These are phyloP conservation scores for Endoconidiophora polonica DNA, from an alignment of 2,329 filamentous ascomycete genomes.

Conservation along the genomic window DNA sequence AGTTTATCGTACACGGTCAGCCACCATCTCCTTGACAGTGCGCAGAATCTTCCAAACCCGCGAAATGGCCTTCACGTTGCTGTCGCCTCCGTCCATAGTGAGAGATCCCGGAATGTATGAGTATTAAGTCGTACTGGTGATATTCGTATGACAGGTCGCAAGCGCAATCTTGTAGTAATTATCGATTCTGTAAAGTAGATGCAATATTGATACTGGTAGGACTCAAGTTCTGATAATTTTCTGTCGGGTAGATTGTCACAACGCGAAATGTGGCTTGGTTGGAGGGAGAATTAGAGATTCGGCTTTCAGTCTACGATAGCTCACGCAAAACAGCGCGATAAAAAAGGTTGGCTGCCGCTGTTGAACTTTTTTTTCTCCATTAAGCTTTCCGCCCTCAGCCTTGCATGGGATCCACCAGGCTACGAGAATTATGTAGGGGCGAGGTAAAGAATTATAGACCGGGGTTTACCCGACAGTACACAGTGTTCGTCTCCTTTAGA, in stretches of 20 bases:
- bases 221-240: too few species aligned
- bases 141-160: neutral
- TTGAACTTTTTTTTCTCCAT: too few species aligned
- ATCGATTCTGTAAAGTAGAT: neutral
- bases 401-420: constrained; percentile 4
- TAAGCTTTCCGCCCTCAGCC: constrained; percentile 6
- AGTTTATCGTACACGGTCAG: constrained; percentile 57
- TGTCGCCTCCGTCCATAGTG: constrained; percentile 27
- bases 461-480: too few species aligned
- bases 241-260: too few species aligned
- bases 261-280: too few species aligned
- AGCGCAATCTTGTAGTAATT: neutral
- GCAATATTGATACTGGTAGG: constrained; percentile 5
- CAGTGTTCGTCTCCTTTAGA: too few species aligned
- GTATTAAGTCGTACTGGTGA: neutral
- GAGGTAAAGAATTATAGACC: too few species aligned
- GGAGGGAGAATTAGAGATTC: too few species aligned
- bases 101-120: neutral
- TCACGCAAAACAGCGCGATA: neutral
- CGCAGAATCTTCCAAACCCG: constrained; percentile 87
- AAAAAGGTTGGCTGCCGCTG: constrained; percentile 5
- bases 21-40: constrained; percentile 89
- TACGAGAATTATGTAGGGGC: neutral
- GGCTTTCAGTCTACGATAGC: too few species aligned
- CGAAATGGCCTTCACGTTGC: constrained; percentile 30